Base-by-base conservation (phyloP, 1,284 basidiomycete genomes). In the Golubevia pallescens region DNA sequence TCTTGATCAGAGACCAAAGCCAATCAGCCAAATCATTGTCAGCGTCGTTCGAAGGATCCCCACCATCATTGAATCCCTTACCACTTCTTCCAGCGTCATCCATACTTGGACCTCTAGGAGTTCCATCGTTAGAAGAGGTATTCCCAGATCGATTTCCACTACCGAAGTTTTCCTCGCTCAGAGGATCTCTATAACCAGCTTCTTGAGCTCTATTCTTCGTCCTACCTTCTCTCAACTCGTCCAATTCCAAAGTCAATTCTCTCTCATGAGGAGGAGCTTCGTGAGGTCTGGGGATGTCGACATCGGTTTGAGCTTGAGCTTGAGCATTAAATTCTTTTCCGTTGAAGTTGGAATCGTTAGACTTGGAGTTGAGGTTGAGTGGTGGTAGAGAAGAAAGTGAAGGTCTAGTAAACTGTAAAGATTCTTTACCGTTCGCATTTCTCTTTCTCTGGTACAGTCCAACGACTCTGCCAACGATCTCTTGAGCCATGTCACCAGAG, bases 381-480 rank as follows among this genome's bases (percentile, higher is more conserved):
- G n/a, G 34, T 52, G 21, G 20, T 60, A 42, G 32, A 34, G 32
- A 28, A 14, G 21, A 23, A 21, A 19, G 24, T 16, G n/a, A 24
- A 24, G 23, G 32, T 61, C 58, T 21, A 8, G 23, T 8, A 13
- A 28, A 51, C 51, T 55, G 2, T 34, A 13, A 32, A 78, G 71
- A 53, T 80, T 78, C 23, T 62, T 67, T 32, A 73, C 65, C 70
- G 81, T 51, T 63, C 38, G 34, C 71, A 63, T 62, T 61, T 42
- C 24, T 58, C 56, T n/a, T 76, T 66, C 14, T 66, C 54, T 81
- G 73, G 52, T 81, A 84, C 8, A 84, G 62, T 10, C 81, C 80
- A 34, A 86, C 60, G 16, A 88, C 87, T 57, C 86, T 76, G 6
- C 86, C 86, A 20, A 89, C 86, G 61, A 89, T 88, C 72, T 88